Conservation (phyloP, 352 stramenopile species). For the Elongisporangium undulatum region DNA sequence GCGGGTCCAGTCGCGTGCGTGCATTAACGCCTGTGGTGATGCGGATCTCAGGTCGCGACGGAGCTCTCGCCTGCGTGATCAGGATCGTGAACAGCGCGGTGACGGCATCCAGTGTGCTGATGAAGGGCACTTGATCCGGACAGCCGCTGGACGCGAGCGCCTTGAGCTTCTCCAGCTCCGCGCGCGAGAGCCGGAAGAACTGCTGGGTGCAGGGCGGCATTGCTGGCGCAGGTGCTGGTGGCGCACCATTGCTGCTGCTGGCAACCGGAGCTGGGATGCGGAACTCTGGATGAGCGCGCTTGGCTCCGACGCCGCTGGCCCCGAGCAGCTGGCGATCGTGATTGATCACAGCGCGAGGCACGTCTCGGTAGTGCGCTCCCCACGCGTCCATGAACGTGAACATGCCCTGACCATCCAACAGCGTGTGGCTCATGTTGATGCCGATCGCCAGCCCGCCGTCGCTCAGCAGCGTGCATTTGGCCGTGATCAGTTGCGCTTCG, state of each 20-base stretch:
- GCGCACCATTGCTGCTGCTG: not conserved
- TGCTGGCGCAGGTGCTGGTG: not conserved
- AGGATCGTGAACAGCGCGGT: slow-evolving; percentile 47
- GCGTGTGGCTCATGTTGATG: slow-evolving; percentile 31
- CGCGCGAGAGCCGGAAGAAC: slow-evolving; percentile 39
- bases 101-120: slow-evolving; percentile 46
- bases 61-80: slow-evolving; percentile 40
- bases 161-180: slow-evolving; percentile 43
- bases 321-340: slow-evolving; percentile 39
- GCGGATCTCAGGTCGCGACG: slow-evolving; percentile 25
- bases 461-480: slow-evolving; percentile 33
- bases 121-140: slow-evolving; percentile 15
- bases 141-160: slow-evolving; percentile 6
- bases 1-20: slow-evolving; percentile 36
- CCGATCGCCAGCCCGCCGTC: slow-evolving; percentile 48
- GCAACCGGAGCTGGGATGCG: slow-evolving; percentile 9
- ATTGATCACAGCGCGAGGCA: slow-evolving; percentile 18
- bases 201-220: slow-evolving; percentile 28
- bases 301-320: slow-evolving; percentile 11
- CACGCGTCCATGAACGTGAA: slow-evolving; percentile 65
- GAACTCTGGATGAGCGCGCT: slow-evolving; percentile 42
- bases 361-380: slow-evolving; percentile 40
- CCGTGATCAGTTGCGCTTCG: slow-evolving; percentile 20
- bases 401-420: slow-evolving; percentile 45
- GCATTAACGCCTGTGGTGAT: slow-evolving; percentile 51